Conservation (phyloP, 306 rosid genomes). For the Pterocarpus macrocarpus region DNA sequence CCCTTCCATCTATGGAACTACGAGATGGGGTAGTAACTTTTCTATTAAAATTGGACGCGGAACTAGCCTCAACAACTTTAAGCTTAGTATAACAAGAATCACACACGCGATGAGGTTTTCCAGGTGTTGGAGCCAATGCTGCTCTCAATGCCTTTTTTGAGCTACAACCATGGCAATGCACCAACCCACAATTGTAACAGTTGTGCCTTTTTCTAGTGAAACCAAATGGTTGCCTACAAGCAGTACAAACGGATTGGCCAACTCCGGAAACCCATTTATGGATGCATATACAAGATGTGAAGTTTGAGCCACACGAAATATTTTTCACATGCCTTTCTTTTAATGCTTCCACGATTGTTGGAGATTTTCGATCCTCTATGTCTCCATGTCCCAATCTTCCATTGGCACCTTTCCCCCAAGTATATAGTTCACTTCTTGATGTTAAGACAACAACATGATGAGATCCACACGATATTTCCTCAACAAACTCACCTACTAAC, state of each 20-base stretch:
- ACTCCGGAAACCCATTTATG: constrained; percentile 99
- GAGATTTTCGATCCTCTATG: constrained; percentile 68
- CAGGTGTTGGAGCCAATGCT: constrained; percentile 96
- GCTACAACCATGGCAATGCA: constrained; percentile 95
- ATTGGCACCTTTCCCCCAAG: constrained; percentile 96
- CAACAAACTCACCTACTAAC: constrained; percentile 92
- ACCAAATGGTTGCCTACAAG: constrained; percentile 95
- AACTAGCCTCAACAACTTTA: constrained; percentile 67
- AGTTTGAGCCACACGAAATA: constrained; percentile 90
- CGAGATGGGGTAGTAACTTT: constrained; percentile 57
- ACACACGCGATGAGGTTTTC: constrained; percentile 97
- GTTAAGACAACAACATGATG: constrained; percentile 87
- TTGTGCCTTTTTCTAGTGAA: constrained; percentile 94
- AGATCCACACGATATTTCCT: constrained; percentile 89
- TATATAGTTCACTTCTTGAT: constrained; percentile 91
- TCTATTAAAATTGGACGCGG: constrained; percentile 50
- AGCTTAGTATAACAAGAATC: constrained; percentile 90
- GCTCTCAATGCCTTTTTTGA: constrained; percentile 88
- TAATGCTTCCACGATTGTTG: constrained; percentile 85
- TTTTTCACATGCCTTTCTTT: constrained; percentile 88
- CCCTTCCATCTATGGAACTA: constrained; percentile 69
- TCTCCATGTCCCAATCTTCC: constrained; percentile 97
- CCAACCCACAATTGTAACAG: constrained; percentile 93
- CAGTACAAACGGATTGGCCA: constrained; percentile 91
- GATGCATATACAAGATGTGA: constrained; percentile 86